Evolutionary conservation across 2,329 filamentous ascomycete genomes (phyloP), one percentile per base, ranked within the genome.

Genomic region (Emericellopsis cladophorae): DNA sequence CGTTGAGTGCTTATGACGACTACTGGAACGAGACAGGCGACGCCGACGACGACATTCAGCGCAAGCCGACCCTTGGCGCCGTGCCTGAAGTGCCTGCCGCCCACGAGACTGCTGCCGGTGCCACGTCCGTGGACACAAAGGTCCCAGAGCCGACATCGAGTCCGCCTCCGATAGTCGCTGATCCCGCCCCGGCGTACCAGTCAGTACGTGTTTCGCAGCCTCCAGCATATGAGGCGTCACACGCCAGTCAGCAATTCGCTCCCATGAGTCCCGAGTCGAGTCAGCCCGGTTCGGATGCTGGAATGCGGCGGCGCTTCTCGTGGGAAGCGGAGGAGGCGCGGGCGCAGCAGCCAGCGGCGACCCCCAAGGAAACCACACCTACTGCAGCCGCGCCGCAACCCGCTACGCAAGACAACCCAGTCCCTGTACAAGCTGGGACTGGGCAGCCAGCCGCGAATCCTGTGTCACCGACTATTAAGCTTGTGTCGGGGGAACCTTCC

Each of bases 1-100:
- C 82, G 2, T 71, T 76, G 1, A 70, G 70, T 45, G 78, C 82
- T 36, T 84, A 84, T 49, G 79, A 81, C 43, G 76, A 73, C 48
- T 84, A 84, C 52, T 80, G 79, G 70, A 67, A 68, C 3, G 65
- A 70, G 23, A 48, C 54, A 4, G 42, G 36, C 12, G 39, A 44
- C 4, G 8, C 26, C 9, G 7, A 12, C 26, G 26, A 9, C 8
- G 26, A 7, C 26, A 9, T 29, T 12, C 9, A 29, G 26, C 26
- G 26, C 26, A 29, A 12, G 12, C 26, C 26, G 12, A 29, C 26
- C 5, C 22, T 40, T 5, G 39, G 14, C 18, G 24, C 34, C 16
- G 39, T 40, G 12, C 33, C 40, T n/a, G 40, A 36, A 21, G 18
- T 21, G n/a, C 37, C 26, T 12, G 24, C 37, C 9, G 40, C 26